phyloP scores from a whole-genome alignment of 225 moss, liverwort and hornwort species.

The Pseudoscleropodium purum region DNA sequence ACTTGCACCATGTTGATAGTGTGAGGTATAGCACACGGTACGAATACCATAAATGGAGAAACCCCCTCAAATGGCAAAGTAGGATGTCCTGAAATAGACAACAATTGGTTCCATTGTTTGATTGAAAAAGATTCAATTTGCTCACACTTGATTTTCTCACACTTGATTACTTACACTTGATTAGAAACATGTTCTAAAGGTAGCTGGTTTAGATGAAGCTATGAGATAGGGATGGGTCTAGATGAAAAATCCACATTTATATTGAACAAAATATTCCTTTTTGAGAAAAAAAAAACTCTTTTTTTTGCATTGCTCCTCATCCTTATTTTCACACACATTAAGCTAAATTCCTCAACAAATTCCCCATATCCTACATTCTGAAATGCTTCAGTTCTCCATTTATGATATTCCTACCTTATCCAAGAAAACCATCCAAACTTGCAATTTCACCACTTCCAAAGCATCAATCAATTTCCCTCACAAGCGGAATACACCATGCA shows the following conservation, averaged over 20 bases:
- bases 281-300: neutral
- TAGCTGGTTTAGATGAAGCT: neutral
- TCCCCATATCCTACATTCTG: rapidly evolving
- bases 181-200: neutral
- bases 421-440: neutral
- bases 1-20: neutral
- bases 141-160: neutral
- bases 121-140: neutral
- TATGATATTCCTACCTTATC: neutral
- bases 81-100: neutral
- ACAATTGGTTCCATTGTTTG: neutral
- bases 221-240: neutral
- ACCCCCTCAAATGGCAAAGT: too few species aligned
- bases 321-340: neutral
- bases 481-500: neutral
- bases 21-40: neutral
- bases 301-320: too few species aligned
- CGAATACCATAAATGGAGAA: too few species aligned
- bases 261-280: neutral
- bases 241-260: neutral
- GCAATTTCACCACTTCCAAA: neutral
- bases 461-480: neutral
- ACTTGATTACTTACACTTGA: neutral
- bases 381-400: neutral
- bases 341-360: neutral